These are phyloP conservation scores for Pleurotus djamor DNA, from an alignment of 768 basidiomycete species.

Conservation along the genomic window DNA sequence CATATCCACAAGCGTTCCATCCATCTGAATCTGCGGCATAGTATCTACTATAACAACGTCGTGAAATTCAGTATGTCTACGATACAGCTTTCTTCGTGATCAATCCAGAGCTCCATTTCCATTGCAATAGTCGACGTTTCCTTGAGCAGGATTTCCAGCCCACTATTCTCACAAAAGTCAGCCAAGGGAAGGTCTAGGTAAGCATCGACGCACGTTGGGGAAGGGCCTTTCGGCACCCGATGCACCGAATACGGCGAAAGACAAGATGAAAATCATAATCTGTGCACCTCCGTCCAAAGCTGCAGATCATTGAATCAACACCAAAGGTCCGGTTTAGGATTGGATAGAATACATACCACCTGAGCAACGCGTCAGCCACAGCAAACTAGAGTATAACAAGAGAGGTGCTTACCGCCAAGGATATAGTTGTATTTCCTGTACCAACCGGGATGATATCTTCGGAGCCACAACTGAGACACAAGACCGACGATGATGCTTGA, in stretches of 20 bases:
- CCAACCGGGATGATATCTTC: constrained; percentile 60
- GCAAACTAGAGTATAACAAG: neutral
- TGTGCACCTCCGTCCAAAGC: constrained; percentile 67
- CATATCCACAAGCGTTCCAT: too few relatives aligned
- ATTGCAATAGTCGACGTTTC: constrained; percentile 60
- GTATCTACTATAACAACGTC: too few relatives aligned
- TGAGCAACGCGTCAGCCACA: neutral
- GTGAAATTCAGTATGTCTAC: too few relatives aligned
- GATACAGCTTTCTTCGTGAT: neutral
- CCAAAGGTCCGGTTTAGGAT: too few relatives aligned
- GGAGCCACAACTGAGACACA: constrained; percentile 58
- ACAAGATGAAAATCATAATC: constrained; percentile 61
- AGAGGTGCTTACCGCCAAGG: constrained; percentile 41
- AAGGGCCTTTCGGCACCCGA: constrained; percentile 47
- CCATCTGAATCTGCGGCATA: too few relatives aligned
- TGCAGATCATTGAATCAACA: neutral
- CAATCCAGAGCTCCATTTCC: constrained; percentile 52
- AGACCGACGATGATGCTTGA: constrained; percentile 51
- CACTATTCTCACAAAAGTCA: constrained; percentile 27
- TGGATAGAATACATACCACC: constrained; percentile 7
- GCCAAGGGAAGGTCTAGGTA: neutral
- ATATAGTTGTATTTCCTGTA: constrained; percentile 69
- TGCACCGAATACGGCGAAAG: constrained; percentile 65
- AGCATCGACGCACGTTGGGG: constrained; percentile 32
- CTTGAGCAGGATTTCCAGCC: constrained; percentile 51